These are phyloP conservation scores for Tulasnella sp. DNA, from an alignment of 768 basidiomycete species.

Conservation along the genomic window DNA sequence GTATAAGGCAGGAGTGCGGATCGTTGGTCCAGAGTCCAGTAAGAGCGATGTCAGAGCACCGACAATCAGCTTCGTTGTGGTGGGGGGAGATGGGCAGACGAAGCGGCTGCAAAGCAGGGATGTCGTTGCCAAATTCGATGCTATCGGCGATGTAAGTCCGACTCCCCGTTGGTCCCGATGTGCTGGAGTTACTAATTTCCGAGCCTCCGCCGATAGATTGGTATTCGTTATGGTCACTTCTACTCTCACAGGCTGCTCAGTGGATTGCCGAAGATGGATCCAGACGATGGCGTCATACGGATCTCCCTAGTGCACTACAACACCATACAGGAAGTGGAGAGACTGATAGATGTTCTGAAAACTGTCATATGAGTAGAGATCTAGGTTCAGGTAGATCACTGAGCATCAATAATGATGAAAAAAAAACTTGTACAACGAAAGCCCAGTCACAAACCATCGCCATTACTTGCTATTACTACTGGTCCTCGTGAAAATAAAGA, in stretches of 20 bases:
- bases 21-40: conserved; percentile 51
- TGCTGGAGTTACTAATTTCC: too few species aligned
- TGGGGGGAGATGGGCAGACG: conserved; percentile 31
- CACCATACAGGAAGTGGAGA: conserved; percentile 56
- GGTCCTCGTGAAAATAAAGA: too few species aligned
- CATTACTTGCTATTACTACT: too few species aligned
- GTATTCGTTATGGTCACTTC: conserved; percentile 69
- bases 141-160: conserved; percentile 47
- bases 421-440: too few species aligned
- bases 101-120: conserved; percentile 48
- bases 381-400: too few species aligned
- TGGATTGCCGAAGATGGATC: conserved; percentile 35
- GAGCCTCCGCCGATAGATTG: conserved; percentile 44
- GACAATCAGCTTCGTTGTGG: conserved; percentile 62
- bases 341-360: conserved; percentile 36
- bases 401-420: too few species aligned
- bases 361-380: background rate
- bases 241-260: conserved; percentile 59
- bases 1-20: conserved; percentile 45
- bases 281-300: conserved; percentile 57
- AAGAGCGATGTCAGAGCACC: conserved; percentile 37
- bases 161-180: background rate
- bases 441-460: too few species aligned
- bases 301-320: conserved; percentile 75
- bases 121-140: conserved; percentile 54